Conservation (phyloP, 2,329 filamentous ascomycete genomes). For the Clonostachys rhizophaga region DNA sequence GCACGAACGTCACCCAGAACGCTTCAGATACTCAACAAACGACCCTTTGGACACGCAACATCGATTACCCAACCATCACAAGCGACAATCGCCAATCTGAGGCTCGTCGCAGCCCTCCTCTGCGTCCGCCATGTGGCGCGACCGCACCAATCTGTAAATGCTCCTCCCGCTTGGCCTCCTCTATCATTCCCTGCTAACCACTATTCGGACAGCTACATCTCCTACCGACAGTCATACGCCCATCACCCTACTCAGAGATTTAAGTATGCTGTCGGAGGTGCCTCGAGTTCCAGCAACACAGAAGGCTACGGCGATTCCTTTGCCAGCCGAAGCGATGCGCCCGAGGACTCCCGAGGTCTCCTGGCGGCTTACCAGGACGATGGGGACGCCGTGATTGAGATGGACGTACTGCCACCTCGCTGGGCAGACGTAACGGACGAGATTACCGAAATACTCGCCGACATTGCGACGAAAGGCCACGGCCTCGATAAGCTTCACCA, state of each 20-base stretch:
- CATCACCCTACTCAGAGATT: conserved; percentile 89
- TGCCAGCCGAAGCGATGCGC: conserved; percentile 37
- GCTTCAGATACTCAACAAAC: neutral
- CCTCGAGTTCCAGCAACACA: conserved; percentile 23
- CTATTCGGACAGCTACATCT: conserved; percentile 70
- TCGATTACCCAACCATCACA: neutral
- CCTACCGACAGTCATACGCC: conserved; percentile 96
- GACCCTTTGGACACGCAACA: neutral
- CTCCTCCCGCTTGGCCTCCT: conserved; percentile 7
- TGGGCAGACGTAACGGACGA: conserved; percentile 97
- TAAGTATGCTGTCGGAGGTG: conserved; percentile 49
- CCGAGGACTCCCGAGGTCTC: conserved; percentile 67
- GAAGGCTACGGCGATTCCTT: conserved; percentile 53
- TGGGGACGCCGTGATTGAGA: conserved; percentile 94
- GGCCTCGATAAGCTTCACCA: conserved; percentile 89
- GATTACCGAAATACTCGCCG: conserved; percentile 75
- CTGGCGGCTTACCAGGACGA: conserved; percentile 81
- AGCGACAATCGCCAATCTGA: neutral
- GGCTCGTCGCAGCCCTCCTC: conserved; percentile 8
- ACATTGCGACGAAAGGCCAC: conserved; percentile 78
- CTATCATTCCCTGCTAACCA: conserved; percentile 12
- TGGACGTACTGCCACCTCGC: conserved; percentile 91
- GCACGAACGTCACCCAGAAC: no score
- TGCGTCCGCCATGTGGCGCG: conserved; percentile 88
- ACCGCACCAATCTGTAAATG: conserved; percentile 93